A percentile compares a stretch with the other conserved stretches of the same genome.
These are phyloP conservation scores for Penicillium digitatum DNA, from an alignment of 2,329 filamentous ascomycete species.

Conservation along the genomic window DNA sequence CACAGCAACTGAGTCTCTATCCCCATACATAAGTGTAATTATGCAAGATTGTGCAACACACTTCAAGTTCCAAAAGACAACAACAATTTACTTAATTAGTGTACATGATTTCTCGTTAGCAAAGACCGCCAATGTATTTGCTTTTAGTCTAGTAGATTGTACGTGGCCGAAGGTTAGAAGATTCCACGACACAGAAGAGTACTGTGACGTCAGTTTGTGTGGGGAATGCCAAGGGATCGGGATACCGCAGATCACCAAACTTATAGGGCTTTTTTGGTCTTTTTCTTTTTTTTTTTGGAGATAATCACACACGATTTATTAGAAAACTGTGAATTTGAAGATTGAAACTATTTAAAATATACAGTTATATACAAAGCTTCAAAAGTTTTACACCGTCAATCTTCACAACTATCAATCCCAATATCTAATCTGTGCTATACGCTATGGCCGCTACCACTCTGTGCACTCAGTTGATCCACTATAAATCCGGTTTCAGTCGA, in stretches of 20 bases:
- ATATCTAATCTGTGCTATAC: background rate
- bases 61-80: background rate
- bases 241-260: background rate
- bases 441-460: background rate
- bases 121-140: background rate
- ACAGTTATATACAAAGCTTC: background rate
- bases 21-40: background rate
- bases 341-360: accelerated
- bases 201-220: background rate
- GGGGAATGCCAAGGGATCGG: background rate
- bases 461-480: constrained; percentile 5
- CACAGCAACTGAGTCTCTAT: background rate
- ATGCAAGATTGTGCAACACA: background rate
- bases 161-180: background rate
- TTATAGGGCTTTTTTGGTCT: background rate
- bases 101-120: background rate
- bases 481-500: constrained; percentile 8
- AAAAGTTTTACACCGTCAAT: background rate
- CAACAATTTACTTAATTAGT: background rate
- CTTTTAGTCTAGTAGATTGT: background rate
- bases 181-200: background rate
- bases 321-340: background rate
- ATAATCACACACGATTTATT: background rate
- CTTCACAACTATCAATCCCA: background rate
- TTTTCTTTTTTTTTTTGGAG: too few species aligned